Evolutionary conservation across 805 yeast genomes (phyloP).

Genomic region (Blastobotrys attinorum): DNA sequence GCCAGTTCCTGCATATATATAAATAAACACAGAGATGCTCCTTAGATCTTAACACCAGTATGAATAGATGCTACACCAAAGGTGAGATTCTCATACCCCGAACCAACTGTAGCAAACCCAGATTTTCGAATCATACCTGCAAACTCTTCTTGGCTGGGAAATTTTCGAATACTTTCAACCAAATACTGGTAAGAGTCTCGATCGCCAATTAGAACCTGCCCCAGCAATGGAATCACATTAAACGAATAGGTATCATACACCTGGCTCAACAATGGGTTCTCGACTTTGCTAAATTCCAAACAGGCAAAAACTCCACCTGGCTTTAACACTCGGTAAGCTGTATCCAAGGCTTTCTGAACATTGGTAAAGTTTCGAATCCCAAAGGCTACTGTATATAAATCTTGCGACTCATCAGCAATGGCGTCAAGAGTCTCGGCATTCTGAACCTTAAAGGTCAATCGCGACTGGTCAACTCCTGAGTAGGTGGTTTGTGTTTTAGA

Average conservation of each 20-base stretch:
- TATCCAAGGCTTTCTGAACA: constrained; percentile 83
- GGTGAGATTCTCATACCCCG: constrained; percentile 89
- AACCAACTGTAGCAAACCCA: constrained; percentile 82
- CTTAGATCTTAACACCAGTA: constrained; percentile 79
- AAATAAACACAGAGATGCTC: not conserved
- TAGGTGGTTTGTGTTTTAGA: constrained; percentile 47
- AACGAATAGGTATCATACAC: constrained; percentile 84
- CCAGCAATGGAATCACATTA: constrained; percentile 84
- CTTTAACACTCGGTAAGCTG: constrained; percentile 92
- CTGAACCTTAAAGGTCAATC: constrained; percentile 79
- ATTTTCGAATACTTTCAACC: constrained; percentile 86
- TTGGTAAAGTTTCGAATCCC: constrained; percentile 96
- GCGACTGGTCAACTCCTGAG: constrained; percentile 45
- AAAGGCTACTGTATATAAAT: constrained; percentile 91
- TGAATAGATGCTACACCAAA: constrained; percentile 96
- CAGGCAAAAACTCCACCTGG: constrained; percentile 99
- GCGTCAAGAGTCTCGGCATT: constrained; percentile 86
- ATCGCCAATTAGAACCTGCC: constrained; percentile 91
- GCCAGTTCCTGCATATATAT: not conserved
- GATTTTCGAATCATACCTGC: constrained; percentile 89
- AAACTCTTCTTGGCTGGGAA: constrained; percentile 89
- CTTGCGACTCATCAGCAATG: constrained; percentile 81
- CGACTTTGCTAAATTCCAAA: constrained; percentile 88
- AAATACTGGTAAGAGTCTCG: constrained; percentile 93
- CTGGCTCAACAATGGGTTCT: constrained; percentile 64